Conservation (phyloP, 2,329 filamentous ascomycete genomes). For the Daldinia sp. region DNA sequence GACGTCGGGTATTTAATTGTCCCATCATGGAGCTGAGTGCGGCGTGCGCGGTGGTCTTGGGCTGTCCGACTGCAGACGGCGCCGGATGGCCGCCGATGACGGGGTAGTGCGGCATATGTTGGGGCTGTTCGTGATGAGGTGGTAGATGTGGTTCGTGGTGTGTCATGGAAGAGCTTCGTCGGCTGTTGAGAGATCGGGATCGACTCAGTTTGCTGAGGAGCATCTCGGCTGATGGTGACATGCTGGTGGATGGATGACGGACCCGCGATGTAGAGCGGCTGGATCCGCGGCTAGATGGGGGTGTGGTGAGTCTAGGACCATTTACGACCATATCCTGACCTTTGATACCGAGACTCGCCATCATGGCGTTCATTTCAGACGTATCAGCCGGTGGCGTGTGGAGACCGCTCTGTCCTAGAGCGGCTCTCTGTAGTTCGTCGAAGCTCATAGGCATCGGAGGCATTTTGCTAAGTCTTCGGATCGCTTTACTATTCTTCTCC, state of each 20-base stretch:
- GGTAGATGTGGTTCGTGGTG: conserved; percentile 1
- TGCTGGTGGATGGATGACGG: conserved; percentile 11
- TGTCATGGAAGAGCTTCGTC: conserved; percentile 20
- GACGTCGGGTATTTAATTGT: conserved; percentile 47
- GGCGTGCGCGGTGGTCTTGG: conserved; percentile 25
- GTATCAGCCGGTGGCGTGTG: conserved; percentile 29
- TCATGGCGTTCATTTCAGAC: conserved; percentile 11
- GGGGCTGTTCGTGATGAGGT: conserved; percentile 12
- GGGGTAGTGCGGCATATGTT: conserved; percentile 29
- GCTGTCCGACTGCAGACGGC: conserved; percentile 41
- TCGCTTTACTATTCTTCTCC: conserved; percentile 53
- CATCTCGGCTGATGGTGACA: conserved; percentile 35
- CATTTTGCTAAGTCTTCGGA: conserved; percentile 53
- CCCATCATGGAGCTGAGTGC: conserved; percentile 48
- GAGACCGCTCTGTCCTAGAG: conserved; percentile 17
- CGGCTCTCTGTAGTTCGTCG: conserved; percentile 44
- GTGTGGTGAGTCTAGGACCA: conserved; percentile 40
- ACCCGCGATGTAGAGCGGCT: conserved; percentile 42
- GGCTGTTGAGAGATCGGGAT: conserved; percentile 32
- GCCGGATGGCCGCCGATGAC: conserved; percentile 41
- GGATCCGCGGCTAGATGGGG: conserved; percentile 48
- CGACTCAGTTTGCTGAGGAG: conserved; percentile 37
- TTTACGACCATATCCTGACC: conserved; percentile 12
- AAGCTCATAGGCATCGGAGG: conserved; percentile 47
- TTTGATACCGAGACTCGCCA: conserved; percentile 9